A percentile compares a stretch with the other conserved stretches of the same genome.
Conservation (phyloP, 2,329 filamentous ascomycete species). For the Gaeumannomyces sp. region DNA sequence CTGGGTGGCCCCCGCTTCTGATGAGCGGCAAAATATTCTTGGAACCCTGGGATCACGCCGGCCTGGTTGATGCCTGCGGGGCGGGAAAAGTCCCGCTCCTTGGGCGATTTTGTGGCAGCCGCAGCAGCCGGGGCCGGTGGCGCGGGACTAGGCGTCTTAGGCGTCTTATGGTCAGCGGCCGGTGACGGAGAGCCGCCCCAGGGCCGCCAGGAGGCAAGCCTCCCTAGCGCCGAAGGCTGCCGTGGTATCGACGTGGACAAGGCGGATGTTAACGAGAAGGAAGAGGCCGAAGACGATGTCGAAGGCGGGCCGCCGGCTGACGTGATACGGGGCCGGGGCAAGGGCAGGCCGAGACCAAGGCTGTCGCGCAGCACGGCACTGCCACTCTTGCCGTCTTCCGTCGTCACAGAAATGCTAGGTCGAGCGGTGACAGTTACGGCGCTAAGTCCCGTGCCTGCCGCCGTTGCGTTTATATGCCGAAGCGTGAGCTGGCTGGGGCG, state of each 20-base stretch:
- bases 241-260: neutral
- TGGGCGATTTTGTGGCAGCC: conserved; percentile 25
- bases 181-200: conserved; percentile 28
- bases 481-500: conserved; percentile 70
- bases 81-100: conserved; percentile 34
- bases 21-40: conserved; percentile 45
- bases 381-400: conserved; percentile 38
- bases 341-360: conserved; percentile 32
- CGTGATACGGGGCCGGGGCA: conserved; percentile 19
- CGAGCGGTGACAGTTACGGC: conserved; percentile 54
- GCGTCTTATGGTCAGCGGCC: neutral
- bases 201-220: conserved; percentile 30
- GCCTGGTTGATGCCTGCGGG: conserved; percentile 72
- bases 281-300: conserved; percentile 1
- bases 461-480: conserved; percentile 38
- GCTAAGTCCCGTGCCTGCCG: conserved; percentile 50
- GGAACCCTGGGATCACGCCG: conserved; percentile 67
- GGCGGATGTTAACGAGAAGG: neutral
- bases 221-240: conserved; percentile 17
- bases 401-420: conserved; percentile 42
- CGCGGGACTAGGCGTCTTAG: neutral
- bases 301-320: conserved; percentile 18
- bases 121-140: conserved; percentile 16
- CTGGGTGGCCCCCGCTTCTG: conserved; percentile 47
- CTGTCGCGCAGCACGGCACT: conserved; percentile 54